Percentiles rank a stretch among this genome's conserved stretches.
These are phyloP conservation scores for Suhomyces yuchorum DNA, from an alignment of 1,139 yeast species.

Conservation along the genomic window DNA sequence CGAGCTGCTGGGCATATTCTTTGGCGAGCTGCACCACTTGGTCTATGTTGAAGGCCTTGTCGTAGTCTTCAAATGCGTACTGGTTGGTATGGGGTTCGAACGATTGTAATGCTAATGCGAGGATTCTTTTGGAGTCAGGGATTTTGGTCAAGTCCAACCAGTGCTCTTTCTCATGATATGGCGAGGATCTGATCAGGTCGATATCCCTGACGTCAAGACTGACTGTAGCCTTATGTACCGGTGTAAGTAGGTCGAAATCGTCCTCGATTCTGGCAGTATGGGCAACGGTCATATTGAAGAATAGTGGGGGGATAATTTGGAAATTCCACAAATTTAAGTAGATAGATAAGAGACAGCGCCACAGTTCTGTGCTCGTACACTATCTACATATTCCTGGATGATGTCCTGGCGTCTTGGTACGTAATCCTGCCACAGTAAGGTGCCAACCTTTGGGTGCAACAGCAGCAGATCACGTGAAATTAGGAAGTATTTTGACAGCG, in stretches of 20 bases:
- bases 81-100: slow-evolving; percentile 18
- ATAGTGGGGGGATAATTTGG: background rate
- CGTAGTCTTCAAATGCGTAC: slow-evolving; percentile 27
- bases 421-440: background rate
- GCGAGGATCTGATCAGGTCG: slow-evolving; percentile 27
- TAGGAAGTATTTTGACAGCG: background rate
- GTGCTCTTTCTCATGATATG: slow-evolving; percentile 30
- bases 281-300: slow-evolving; percentile 5
- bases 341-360: background rate
- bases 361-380: background rate
- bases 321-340: background rate
- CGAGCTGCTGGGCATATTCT: slow-evolving; percentile 18
- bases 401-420: background rate
- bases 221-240: slow-evolving; percentile 15
- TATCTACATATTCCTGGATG: background rate
- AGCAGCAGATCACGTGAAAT: background rate
- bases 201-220: slow-evolving; percentile 14
- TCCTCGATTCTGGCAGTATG: slow-evolving; percentile 18
- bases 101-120: slow-evolving; percentile 32
- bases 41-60: slow-evolving; percentile 28
- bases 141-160: slow-evolving; percentile 24
- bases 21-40: slow-evolving; percentile 20
- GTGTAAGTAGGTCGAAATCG: slow-evolving; percentile 16
- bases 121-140: slow-evolving; percentile 20
- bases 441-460: background rate